Evolutionary conservation across 495 filamentous ascomycete genomes (phyloP).

Genomic region (Xylaria intraflava): DNA sequence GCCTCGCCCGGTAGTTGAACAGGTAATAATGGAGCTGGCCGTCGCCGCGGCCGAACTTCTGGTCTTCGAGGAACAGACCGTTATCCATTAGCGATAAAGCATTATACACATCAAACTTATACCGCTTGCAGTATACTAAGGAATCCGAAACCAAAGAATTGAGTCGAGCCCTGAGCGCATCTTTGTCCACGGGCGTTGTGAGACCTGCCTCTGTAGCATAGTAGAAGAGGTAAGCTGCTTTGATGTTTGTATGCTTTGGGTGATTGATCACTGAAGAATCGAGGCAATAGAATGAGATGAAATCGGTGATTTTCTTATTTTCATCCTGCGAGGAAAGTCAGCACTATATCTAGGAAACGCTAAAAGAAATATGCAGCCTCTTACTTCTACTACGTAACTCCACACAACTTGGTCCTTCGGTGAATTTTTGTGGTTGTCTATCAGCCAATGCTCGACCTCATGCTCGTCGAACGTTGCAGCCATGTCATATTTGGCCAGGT

Average conservation of each 20-base stretch:
- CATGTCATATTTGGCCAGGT: slow-evolving; percentile 71
- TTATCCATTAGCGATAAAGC: slow-evolving; percentile 91
- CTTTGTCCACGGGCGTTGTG: slow-evolving; percentile 40
- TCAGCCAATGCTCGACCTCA: slow-evolving; percentile 83
- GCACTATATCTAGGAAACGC: not conserved
- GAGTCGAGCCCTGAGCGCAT: slow-evolving; percentile 62
- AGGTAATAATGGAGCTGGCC: slow-evolving; percentile 93
- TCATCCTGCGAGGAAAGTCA: slow-evolving; percentile 27
- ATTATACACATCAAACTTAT: slow-evolving; percentile 93
- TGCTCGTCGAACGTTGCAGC: slow-evolving; percentile 72
- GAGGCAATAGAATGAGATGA: slow-evolving; percentile 93
- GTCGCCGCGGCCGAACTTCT: slow-evolving; percentile 91
- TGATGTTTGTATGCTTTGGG: slow-evolving; percentile 66
- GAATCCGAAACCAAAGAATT: slow-evolving; percentile 76
- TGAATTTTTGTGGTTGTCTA: slow-evolving; percentile 52
- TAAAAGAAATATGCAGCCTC: not conserved
- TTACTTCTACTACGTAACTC: slow-evolving; percentile 82
- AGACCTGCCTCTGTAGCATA: slow-evolving; percentile 86
- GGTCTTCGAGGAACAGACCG: slow-evolving; percentile 79
- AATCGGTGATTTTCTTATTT: slow-evolving; percentile 79
- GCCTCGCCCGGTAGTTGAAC: slow-evolving; percentile 86
- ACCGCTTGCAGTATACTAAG: slow-evolving; percentile 78
- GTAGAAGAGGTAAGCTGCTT: slow-evolving; percentile 92
- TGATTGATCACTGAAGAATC: slow-evolving; percentile 83
- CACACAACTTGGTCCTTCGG: slow-evolving; percentile 76